Base-by-base conservation (phyloP, 1,284 basidiomycete species). In the Cutaneotrichosporon curvatum region DNA sequence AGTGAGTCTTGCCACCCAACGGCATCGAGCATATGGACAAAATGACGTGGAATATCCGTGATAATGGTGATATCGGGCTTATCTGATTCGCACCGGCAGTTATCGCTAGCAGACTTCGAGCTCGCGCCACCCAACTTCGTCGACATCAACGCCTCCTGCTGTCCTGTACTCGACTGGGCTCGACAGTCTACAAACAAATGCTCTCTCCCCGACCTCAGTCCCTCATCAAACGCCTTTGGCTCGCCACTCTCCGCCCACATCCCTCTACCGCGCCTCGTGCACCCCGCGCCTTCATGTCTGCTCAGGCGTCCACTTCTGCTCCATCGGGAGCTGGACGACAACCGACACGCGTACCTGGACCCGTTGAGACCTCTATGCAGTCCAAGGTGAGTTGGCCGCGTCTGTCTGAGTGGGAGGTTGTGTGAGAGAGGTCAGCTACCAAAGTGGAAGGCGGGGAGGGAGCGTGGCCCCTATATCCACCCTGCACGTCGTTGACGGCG, bases 291-390 rank as follows among this genome's bases (percentile, higher is more conserved):
- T 16, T 21, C 22, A 11, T 32, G 33, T 34, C 40, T 10, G 31
- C 37, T 25, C 40, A 32, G 20, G 41, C 47, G 2, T 39, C 53
- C 22, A 41, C 48, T 0, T 40, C 48, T 9, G 39, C 45, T 2
- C 34, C 45, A 15, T 40, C 45, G 2, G 48, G 54, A 34, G 45
- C 53, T 28, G 25, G 25, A 28, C 25, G 25, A 12, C 25, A 28
- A 4, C 55, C 66, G 4, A 52, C 53, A 2, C 49, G 66, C n/a
- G 50, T 67, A 28, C 70, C 70, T 14, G 70, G 70, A 0, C 70
- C 70, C 1, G 62, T 72, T 3, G 67, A 70, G 55, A 62, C 59
- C 14, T 51, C 61, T 18, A 72, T 72, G 37, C 65, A 70, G 49
- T 37, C 50, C 11, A 72, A 72, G 61, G 70, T 70, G 39, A 35